A percentile compares a stretch with the other conserved stretches of the same genome.
Conservation (phyloP, 805 yeast genomes). For the Metschnikowia sp. region DNA sequence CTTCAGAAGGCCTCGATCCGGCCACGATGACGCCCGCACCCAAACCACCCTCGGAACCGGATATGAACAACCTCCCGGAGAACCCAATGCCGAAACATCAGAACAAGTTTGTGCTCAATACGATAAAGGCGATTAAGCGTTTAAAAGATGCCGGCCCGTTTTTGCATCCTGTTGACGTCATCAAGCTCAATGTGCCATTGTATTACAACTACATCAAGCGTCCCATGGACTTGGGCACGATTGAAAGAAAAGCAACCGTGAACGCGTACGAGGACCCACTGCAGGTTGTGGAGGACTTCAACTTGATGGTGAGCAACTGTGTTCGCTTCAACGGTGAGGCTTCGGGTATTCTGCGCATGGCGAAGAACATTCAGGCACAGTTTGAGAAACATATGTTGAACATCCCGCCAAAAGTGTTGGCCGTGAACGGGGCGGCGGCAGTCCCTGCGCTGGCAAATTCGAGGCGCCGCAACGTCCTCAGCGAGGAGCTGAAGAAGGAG, state of each 20-base stretch:
- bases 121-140: slow-evolving; percentile 82
- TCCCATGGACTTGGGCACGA: slow-evolving; percentile 93
- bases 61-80: slow-evolving; percentile 62
- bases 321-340: slow-evolving; percentile 79
- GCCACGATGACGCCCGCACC: slow-evolving; percentile 56
- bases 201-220: slow-evolving; percentile 77
- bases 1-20: neutral
- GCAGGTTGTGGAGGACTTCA: slow-evolving; percentile 72
- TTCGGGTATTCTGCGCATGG: slow-evolving; percentile 87
- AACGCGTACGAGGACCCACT: slow-evolving; percentile 71
- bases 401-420: slow-evolving; percentile 65
- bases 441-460: slow-evolving; percentile 14
- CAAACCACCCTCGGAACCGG: slow-evolving; percentile 70
- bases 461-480: slow-evolving; percentile 21
- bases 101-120: slow-evolving; percentile 69
- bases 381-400: slow-evolving; percentile 91
- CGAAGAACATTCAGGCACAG: slow-evolving; percentile 81
- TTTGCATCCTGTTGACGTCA: slow-evolving; percentile 82
- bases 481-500: slow-evolving; percentile 53
- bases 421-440: slow-evolving; percentile 14
- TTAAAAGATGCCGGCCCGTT: slow-evolving; percentile 92
- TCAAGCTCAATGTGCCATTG: slow-evolving; percentile 84
- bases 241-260: slow-evolving; percentile 70
- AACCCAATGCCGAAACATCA: slow-evolving; percentile 81
- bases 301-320: slow-evolving; percentile 82